These are phyloP conservation scores for Tillandsia fasciculata DNA, from an alignment of 176 grass and related monocot genomes.

Conservation along the genomic window DNA sequence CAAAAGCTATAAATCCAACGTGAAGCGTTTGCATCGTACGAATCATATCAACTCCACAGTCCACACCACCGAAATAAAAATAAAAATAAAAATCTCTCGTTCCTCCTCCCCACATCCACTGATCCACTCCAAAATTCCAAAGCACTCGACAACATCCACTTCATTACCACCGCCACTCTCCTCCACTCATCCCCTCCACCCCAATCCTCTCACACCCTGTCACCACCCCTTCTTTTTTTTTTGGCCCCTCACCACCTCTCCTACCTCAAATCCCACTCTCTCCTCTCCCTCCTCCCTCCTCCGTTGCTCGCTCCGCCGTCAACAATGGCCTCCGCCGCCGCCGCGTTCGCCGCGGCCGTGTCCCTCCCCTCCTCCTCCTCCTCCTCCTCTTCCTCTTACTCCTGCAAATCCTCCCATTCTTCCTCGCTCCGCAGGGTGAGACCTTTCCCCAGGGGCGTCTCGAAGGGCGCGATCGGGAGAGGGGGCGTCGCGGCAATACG, in stretches of 20 bases:
- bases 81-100: background rate
- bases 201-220: slow-evolving; percentile 4
- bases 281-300: background rate
- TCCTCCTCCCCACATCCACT: background rate
- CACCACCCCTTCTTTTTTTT: background rate
- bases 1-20: too few species aligned
- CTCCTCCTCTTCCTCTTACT: slow-evolving; percentile 3
- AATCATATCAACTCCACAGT: background rate
- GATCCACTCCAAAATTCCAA: background rate
- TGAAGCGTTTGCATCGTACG: too few species aligned
- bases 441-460: background rate
- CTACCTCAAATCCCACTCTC: background rate
- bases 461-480: background rate
- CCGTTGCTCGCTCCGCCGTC: background rate
- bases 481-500: slow-evolving; percentile 11
- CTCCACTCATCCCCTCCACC: slow-evolving; percentile 36
- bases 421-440: slow-evolving; percentile 19
- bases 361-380: slow-evolving; percentile 34
- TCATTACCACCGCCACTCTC: slow-evolving; percentile 30
- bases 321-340: slow-evolving; percentile 45
- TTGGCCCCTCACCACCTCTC: background rate
- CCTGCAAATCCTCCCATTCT: background rate
- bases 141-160: slow-evolving; percentile 23
- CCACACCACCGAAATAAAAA: background rate
- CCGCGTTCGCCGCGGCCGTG: slow-evolving; percentile 51